These are phyloP conservation scores for Sesbania bispinosa DNA, from an alignment of 306 rosid species.

Conservation along the genomic window DNA sequence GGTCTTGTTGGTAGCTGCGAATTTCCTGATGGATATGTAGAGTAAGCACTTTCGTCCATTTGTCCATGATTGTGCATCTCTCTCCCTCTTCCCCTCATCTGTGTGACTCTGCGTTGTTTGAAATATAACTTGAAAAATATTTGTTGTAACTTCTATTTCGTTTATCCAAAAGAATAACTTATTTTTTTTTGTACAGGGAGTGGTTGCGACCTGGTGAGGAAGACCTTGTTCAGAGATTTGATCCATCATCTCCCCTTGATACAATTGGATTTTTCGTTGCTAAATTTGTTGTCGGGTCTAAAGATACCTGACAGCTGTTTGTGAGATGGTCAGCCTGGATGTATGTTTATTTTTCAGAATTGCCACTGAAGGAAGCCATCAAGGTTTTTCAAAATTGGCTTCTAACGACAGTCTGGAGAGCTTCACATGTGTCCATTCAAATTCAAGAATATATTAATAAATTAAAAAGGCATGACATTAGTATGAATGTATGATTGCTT, in stretches of 20 bases:
- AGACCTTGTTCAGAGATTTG: slow-evolving; percentile 93
- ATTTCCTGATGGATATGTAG: slow-evolving; percentile 74
- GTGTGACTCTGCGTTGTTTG: no score
- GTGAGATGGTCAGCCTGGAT: slow-evolving; percentile 4
- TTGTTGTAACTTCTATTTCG: background rate
- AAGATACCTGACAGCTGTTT: slow-evolving; percentile 33
- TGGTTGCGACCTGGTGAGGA: slow-evolving; percentile 94
- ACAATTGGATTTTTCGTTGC: slow-evolving; percentile 95
- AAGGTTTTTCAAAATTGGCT: slow-evolving; percentile 23
- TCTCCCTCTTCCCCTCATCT: background rate
- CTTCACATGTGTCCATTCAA: background rate
- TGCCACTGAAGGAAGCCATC: slow-evolving; percentile 21
- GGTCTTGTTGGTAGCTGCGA: slow-evolving; percentile 77
- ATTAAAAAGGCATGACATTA: background rate
- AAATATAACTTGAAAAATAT: background rate
- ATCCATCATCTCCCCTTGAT: slow-evolving; percentile 77
- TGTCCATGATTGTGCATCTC: background rate
- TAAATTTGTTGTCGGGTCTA: slow-evolving; percentile 70
- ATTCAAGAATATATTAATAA: no score
- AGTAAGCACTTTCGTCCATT: slow-evolving; percentile 51
- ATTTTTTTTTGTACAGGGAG: slow-evolving; percentile 61
- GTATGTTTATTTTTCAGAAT: slow-evolving; percentile 10
- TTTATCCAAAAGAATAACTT: background rate
- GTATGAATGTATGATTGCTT: background rate
- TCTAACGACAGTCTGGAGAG: slow-evolving; percentile 4